A percentile compares a stretch with the other conserved stretches of the same genome.
Evolutionary conservation across 495 filamentous ascomycete genomes (phyloP).

Genomic region (Astrocystis sublimbata): DNA sequence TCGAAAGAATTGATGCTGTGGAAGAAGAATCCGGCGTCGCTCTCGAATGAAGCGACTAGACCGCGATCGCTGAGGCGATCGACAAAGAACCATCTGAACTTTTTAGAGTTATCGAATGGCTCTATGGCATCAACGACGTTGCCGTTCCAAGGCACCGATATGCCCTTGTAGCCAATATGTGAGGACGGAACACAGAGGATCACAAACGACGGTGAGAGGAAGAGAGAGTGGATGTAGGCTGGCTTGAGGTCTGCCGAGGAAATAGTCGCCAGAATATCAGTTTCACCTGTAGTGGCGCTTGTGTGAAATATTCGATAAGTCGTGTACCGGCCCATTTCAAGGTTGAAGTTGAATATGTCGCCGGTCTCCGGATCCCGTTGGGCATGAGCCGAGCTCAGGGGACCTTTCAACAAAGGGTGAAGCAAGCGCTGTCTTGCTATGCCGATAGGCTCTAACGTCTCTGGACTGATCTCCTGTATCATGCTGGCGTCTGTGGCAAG

Average conservation of each 20-base stretch:
- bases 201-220: slow-evolving; percentile 64
- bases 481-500: slow-evolving; percentile 59
- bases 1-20: slow-evolving; percentile 77
- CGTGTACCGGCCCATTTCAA: slow-evolving; percentile 44
- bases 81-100: slow-evolving; percentile 68
- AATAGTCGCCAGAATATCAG: slow-evolving; percentile 70
- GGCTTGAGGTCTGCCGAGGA: slow-evolving; percentile 41
- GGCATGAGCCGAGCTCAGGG: slow-evolving; percentile 64
- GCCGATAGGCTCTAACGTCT: slow-evolving; percentile 69
- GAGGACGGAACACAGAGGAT: slow-evolving; percentile 64
- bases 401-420: slow-evolving; percentile 67
- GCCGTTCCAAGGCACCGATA: slow-evolving; percentile 53
- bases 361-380: slow-evolving; percentile 70
- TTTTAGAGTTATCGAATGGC: slow-evolving; percentile 49
- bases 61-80: slow-evolving; percentile 57
- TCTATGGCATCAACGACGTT: slow-evolving; percentile 61
- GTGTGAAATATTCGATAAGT: slow-evolving; percentile 67
- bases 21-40: slow-evolving; percentile 68
- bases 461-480: slow-evolving; percentile 63
- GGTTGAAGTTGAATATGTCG: slow-evolving; percentile 78
- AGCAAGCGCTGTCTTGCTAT: slow-evolving; percentile 57
- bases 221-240: slow-evolving; percentile 76
- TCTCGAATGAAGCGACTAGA: slow-evolving; percentile 60
- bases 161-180: slow-evolving; percentile 48
- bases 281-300: slow-evolving; percentile 60